A percentile compares a stretch with the other conserved stretches of the same genome.
phyloP scores from a whole-genome alignment of 208 protist species.

The Crithidia brevicula region DNA sequence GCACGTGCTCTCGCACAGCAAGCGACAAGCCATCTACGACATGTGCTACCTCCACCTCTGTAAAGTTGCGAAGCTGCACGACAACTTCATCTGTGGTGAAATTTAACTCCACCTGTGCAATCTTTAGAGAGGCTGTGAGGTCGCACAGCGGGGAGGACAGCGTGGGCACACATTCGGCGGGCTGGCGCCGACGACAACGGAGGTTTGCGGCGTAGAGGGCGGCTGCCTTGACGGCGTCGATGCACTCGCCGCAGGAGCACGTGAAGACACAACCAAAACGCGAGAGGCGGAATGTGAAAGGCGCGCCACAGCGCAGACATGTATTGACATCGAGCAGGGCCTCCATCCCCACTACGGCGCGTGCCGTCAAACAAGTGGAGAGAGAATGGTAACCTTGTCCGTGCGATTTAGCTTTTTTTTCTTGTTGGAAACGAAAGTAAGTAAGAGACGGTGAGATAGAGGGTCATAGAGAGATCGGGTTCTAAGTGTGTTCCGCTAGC shows the following conservation, averaged over 20 bases:
- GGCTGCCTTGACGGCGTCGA: conserved; percentile 58
- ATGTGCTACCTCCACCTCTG: conserved; percentile 8
- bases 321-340: conserved; percentile 42
- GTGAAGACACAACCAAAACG: conserved; percentile 74
- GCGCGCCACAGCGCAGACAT: conserved; percentile 44
- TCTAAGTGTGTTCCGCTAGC: too few species aligned
- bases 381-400: too few species aligned
- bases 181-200: conserved; percentile 1
- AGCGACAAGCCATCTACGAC: conserved; percentile 23
- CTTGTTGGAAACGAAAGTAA: too few species aligned
- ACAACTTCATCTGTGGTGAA: conserved; percentile 17
- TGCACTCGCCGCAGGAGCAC: conserved; percentile 45
- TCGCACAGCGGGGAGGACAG: conserved; percentile 41
- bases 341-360: conserved; percentile 49
- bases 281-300: conserved; percentile 57
- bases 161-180: conserved; percentile 40
- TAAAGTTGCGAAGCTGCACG: conserved; percentile 36
- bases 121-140: conserved; percentile 35
- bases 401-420: too few species aligned
- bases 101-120: conserved; percentile 58
- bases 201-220: conserved; percentile 32
- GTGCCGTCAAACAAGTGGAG: background rate
- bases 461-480: too few species aligned
- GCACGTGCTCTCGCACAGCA: conserved; percentile 24
- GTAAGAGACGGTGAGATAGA: too few species aligned